phyloP scores from a whole-genome alignment of 192 early-diverging fungal genomes.

The Coemansia sp. region DNA sequence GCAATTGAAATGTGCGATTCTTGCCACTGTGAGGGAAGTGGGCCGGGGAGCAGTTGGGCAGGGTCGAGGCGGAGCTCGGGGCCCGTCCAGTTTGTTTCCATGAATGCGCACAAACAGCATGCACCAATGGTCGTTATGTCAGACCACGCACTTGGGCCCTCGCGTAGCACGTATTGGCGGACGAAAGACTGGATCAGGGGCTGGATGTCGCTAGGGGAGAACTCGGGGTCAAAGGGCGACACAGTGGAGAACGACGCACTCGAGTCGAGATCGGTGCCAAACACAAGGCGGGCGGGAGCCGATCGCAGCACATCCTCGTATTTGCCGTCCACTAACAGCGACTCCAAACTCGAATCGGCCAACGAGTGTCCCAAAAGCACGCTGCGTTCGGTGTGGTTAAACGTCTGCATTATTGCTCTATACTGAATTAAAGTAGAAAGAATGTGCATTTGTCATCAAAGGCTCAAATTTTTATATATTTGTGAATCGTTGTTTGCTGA shows the following conservation, averaged over 20 bases:
- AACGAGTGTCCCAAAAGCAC: conserved; percentile 30
- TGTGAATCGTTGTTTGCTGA: no score
- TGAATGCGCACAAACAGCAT: conserved; percentile 74
- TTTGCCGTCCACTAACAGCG: conserved; percentile 39
- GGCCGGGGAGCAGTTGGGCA: conserved; percentile 55
- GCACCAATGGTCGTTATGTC: conserved; percentile 57
- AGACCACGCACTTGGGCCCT: conserved; percentile 13
- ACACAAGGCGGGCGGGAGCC: conserved; percentile 39
- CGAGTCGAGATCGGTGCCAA: conserved; percentile 52
- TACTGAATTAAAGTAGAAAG: neutral
- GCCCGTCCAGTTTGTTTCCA: conserved; percentile 89
- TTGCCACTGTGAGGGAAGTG: conserved; percentile 19
- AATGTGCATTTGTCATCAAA: neutral
- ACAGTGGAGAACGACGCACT: conserved; percentile 1
- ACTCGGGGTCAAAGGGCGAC: conserved; percentile 45
- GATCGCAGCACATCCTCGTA: conserved; percentile 56
- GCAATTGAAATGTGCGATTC: conserved; percentile 31
- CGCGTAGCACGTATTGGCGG: conserved; percentile 4
- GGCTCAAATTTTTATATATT: no score
- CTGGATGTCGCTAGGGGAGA: conserved; percentile 38
- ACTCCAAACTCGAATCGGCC: neutral
- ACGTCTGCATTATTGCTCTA: neutral
- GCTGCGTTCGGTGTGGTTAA: conserved; percentile 8
- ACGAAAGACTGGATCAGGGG: conserved; percentile 29
- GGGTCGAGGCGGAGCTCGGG: conserved; percentile 65